phyloP scores from a whole-genome alignment of 208 protist species.

The Trypanosoma boissoni region DNA sequence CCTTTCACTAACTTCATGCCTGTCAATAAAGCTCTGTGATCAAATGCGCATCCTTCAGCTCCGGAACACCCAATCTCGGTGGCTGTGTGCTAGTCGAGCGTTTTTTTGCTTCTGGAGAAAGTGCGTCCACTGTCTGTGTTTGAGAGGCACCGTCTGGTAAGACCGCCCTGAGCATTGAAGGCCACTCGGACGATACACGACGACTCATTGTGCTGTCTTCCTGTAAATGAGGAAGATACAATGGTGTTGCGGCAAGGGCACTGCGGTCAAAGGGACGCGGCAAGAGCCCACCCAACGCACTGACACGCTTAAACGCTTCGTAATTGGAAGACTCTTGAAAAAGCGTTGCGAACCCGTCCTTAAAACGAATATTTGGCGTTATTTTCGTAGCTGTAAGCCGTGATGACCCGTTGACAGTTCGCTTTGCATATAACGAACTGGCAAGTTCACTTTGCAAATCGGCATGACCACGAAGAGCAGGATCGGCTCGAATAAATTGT shows the following conservation, averaged over 20 bases:
- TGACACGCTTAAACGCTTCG: constrained; percentile 56
- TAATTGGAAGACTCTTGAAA: constrained; percentile 74
- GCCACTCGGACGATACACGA: constrained; percentile 20
- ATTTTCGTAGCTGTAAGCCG: constrained; percentile 24
- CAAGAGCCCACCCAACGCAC: constrained; percentile 63
- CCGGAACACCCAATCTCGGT: constrained; percentile 21
- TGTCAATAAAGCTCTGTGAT: constrained; percentile 54
- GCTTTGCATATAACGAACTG: constrained; percentile 27
- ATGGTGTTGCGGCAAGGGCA: constrained; percentile 38
- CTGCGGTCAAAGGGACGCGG: constrained; percentile 43
- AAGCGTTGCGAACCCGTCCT: constrained; percentile 29
- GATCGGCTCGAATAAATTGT: constrained; percentile 62
- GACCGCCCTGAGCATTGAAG: neutral
- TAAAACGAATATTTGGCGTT: constrained; percentile 21
- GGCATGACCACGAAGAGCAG: constrained; percentile 20
- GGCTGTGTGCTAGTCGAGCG: neutral
- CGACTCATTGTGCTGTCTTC: constrained; percentile 26
- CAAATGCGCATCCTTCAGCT: constrained; percentile 61
- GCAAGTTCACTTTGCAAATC: constrained; percentile 33
- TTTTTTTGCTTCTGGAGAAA: neutral
- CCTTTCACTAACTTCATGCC: neutral
- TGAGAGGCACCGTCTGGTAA: neutral
- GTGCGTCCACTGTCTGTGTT: neutral
- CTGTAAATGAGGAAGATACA: constrained; percentile 65
- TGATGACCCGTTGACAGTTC: neutral